Evolutionary conservation across 768 basidiomycete species (phyloP).

Genomic region (Udeniomyces megalosporus): DNA sequence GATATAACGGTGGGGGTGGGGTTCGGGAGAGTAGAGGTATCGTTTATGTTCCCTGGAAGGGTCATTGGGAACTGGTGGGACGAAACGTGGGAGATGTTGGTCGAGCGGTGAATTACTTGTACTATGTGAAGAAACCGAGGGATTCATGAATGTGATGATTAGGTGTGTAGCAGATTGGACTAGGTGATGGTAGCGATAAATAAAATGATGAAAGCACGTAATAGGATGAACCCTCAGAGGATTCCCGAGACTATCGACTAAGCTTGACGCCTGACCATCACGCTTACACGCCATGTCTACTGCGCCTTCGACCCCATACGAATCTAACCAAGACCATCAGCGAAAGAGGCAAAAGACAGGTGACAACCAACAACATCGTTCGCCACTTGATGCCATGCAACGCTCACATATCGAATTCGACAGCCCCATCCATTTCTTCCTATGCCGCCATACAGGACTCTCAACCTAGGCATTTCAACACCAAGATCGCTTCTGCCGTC

Average conservation of each 20-base stretch:
- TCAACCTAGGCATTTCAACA: conserved; percentile 70
- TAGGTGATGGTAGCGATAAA: no score
- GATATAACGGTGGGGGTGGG: conserved; percentile 18
- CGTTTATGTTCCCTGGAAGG: conserved; percentile 27
- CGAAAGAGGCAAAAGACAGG: no score
- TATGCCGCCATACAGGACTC: conserved; percentile 57
- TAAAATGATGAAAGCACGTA: no score
- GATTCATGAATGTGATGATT: not conserved
- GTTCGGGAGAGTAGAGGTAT: conserved; percentile 28
- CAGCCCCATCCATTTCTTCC: not conserved
- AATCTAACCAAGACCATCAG: no score
- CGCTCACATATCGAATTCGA: no score
- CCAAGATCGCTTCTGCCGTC: conserved; percentile 71
- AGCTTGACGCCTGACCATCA: no score
- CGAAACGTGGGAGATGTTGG: conserved; percentile 19
- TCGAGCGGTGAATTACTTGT: conserved; percentile 30
- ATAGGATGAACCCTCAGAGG: no score
- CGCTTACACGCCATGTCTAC: no score
- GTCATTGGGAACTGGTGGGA: conserved; percentile 27
- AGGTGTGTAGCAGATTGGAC: no score
- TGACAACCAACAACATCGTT: not conserved
- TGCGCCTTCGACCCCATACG: no score
- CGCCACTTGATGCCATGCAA: no score
- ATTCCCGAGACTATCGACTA: no score
- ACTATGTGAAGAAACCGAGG: conserved; percentile 24